Evolutionary conservation across 768 basidiomycete species (phyloP).

Genomic region (Psilocybe subaeruginosa): DNA sequence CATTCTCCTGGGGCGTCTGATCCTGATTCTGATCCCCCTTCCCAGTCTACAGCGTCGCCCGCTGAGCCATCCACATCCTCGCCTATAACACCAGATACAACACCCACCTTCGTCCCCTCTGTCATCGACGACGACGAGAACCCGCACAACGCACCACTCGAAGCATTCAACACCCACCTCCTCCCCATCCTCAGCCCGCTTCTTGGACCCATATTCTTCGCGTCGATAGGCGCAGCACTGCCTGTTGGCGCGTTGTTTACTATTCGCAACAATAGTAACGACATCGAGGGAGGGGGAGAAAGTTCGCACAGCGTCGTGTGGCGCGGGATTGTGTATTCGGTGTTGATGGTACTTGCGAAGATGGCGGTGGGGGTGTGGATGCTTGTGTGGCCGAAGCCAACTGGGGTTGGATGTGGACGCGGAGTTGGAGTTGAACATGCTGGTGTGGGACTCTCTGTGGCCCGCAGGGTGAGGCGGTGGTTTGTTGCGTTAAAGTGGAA

Average conservation of each 20-base stretch:
- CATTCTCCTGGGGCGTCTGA: too few species aligned
- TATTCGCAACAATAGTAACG: constrained; percentile 31
- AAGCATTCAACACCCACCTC: constrained; percentile 39
- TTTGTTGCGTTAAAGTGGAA: too few species aligned
- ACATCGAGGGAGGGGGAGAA: background rate
- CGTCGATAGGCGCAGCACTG: constrained; percentile 61
- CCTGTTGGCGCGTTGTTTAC: constrained; percentile 45
- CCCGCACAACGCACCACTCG: constrained; percentile 4
- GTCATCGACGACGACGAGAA: background rate
- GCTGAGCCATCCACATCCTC: background rate
- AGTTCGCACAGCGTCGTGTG: constrained; percentile 39
- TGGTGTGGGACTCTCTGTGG: background rate
- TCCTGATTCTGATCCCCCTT: too few species aligned
- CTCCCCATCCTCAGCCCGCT: constrained; percentile 41
- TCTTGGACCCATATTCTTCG: constrained; percentile 68
- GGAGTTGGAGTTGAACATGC: background rate
- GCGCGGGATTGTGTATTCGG: constrained; percentile 58
- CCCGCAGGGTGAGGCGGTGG: background rate
- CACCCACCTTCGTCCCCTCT: background rate
- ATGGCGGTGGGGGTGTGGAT: constrained; percentile 49
- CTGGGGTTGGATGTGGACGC: background rate
- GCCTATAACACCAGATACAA: background rate
- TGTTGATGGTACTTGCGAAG: constrained; percentile 63
- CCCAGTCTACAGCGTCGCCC: too few species aligned
- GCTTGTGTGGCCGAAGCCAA: constrained; percentile 33